Evolutionary conservation across 2,329 filamentous ascomycete species (phyloP).

Genomic region (Arthrobotrys iridis): DNA sequence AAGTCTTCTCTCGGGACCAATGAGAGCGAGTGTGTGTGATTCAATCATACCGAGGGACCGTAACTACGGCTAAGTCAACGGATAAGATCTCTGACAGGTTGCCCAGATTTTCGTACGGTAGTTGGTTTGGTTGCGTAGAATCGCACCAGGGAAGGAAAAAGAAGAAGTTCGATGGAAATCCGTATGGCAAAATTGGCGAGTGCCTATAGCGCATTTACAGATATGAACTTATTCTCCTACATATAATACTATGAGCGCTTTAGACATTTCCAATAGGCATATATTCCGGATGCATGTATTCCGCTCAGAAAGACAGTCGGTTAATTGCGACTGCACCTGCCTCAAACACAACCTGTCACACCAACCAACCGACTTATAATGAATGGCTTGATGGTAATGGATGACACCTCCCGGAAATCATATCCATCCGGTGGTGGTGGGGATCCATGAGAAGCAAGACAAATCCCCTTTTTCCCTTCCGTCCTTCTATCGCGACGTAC

Average conservation of each 20-base stretch:
- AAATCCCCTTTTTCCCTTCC: slow-evolving; percentile 52
- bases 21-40: slow-evolving; percentile 38
- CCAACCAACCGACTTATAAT: slow-evolving; percentile 45
- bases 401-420: slow-evolving; percentile 49
- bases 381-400: slow-evolving; percentile 44
- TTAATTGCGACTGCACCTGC: slow-evolving; percentile 53
- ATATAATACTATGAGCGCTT: slow-evolving; percentile 46
- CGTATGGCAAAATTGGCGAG: slow-evolving; percentile 54
- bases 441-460: slow-evolving; percentile 34
- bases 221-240: slow-evolving; percentile 46
- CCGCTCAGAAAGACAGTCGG: slow-evolving; percentile 40
- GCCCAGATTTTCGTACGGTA: slow-evolving; percentile 26
- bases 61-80: slow-evolving; percentile 49
- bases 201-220: slow-evolving; percentile 34
- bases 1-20: slow-evolving; percentile 41
- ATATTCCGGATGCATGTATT: slow-evolving; percentile 51
- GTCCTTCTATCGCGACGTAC: slow-evolving; percentile 47
- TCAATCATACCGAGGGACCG: slow-evolving; percentile 37
- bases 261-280: slow-evolving; percentile 54
- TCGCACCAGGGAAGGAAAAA: slow-evolving; percentile 5
- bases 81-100: slow-evolving; percentile 53
- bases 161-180: slow-evolving; percentile 23
- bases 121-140: not conserved
- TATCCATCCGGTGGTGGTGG: slow-evolving; percentile 31
- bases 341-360: slow-evolving; percentile 53